These are phyloP conservation scores for Clavariopsis aquatica DNA, from an alignment of 495 filamentous ascomycete genomes.

Conservation along the genomic window DNA sequence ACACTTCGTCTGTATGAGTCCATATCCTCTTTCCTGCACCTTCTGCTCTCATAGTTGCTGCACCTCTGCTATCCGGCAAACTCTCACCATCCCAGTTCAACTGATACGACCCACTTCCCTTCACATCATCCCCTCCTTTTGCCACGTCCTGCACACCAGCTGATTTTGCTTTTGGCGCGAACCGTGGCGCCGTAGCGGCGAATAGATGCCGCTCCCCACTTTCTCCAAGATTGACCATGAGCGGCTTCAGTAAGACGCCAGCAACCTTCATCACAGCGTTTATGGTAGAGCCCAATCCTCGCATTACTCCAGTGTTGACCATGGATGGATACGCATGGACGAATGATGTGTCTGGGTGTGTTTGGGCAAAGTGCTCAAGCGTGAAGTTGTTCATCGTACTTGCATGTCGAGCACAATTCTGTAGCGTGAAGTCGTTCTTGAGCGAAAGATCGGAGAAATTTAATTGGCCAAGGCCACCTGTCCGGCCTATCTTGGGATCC, in stretches of 20 bases:
- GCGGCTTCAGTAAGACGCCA: slow-evolving; percentile 6
- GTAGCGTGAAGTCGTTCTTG: slow-evolving; percentile 38
- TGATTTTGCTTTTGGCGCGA: slow-evolving; percentile 13
- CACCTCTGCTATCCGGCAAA: background rate
- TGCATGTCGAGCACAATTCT: slow-evolving; percentile 32
- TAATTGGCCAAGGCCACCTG: slow-evolving; percentile 25
- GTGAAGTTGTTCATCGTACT: slow-evolving; percentile 32
- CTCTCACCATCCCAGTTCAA: slow-evolving; percentile 21
- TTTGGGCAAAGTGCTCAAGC: slow-evolving; percentile 17
- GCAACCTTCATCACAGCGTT: background rate
- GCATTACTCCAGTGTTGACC: slow-evolving; percentile 9
- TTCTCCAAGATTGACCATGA: slow-evolving; percentile 12
- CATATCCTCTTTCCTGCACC: slow-evolving; percentile 30
- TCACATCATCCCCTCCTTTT: slow-evolving; percentile 12
- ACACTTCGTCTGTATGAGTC: slow-evolving; percentile 35
- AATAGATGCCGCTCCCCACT: slow-evolving; percentile 32
- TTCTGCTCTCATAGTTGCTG: slow-evolving; percentile 7
- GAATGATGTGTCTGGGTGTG: slow-evolving; percentile 16
- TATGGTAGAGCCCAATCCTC: background rate
- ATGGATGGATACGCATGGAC: slow-evolving; percentile 19
- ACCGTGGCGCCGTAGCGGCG: slow-evolving; percentile 18
- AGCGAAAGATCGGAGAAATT: slow-evolving; percentile 40
- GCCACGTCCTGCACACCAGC: background rate
- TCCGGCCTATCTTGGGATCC: slow-evolving; percentile 14
- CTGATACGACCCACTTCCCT: slow-evolving; percentile 22